Percentiles rank a stretch among this genome's conserved stretches.
Evolutionary conservation across 2,329 filamentous ascomycete species (phyloP).

Genomic region (Pseudogymnoascus sp.): DNA sequence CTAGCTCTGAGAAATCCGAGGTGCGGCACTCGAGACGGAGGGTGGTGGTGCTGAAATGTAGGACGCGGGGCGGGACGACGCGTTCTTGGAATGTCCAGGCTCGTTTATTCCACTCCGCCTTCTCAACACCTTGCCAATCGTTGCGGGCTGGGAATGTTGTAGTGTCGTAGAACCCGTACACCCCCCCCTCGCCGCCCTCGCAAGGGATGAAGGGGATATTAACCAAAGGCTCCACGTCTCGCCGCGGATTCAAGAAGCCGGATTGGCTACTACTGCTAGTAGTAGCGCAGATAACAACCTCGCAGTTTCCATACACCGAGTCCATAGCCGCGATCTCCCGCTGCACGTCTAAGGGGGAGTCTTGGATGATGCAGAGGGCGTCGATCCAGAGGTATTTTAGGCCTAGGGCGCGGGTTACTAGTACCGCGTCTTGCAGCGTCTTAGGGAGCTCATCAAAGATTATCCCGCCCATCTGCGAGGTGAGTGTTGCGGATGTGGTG

Average conservation of each 20-base stretch:
- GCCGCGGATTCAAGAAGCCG: not conserved
- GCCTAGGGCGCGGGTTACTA: not conserved
- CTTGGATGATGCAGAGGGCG: not conserved
- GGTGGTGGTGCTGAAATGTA: slow-evolving; percentile 10
- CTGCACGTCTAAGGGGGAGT: not conserved
- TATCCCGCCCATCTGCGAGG: not conserved
- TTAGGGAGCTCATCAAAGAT: not conserved
- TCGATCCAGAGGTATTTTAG: not conserved
- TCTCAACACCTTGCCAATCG: not conserved
- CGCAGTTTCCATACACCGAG: not conserved
- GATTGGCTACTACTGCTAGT: not conserved
- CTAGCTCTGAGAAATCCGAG: not conserved
- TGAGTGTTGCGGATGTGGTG: not conserved
- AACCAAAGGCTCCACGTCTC: not conserved
- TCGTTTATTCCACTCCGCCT: slow-evolving; percentile 3
- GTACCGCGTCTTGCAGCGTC: not conserved
- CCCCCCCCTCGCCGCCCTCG: not conserved
- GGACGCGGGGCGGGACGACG: slow-evolving; percentile 9
- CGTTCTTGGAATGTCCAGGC: slow-evolving; percentile 16
- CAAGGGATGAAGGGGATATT: not conserved
- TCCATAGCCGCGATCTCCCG: not conserved
- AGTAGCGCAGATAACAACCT: not conserved
- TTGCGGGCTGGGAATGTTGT: not conserved
- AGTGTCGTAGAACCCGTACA: not conserved
- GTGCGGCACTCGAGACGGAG: not conserved